Conservation (phyloP, 306 rosid species). For the Prunus persica region Prunus_persica_NCBIv2 NC_034011.1:22335001-22335500, state of each 20-base stretch:
- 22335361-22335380: not conserved
- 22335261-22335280: not conserved
- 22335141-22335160: constrained; percentile 44
- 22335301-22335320: not conserved
- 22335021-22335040: too few relatives aligned
- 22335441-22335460: not conserved
- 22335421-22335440: not conserved
- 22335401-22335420: not conserved
- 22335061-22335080: not conserved
- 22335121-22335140: constrained; percentile 6
- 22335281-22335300: not conserved
- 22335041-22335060: not conserved
- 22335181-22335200: not conserved
- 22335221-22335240: constrained; percentile 4
- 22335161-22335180: constrained; percentile 1
- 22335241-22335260: not conserved
- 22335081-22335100: too few relatives aligned
- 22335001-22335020: too few relatives aligned
- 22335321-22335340: not conserved
- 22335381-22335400: not conserved
- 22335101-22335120: not conserved
- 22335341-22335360: not conserved
- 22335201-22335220: constrained; percentile 1
- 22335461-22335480: not conserved
- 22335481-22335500: too few relatives aligned